Base-by-base conservation (phyloP, 2,329 filamentous ascomycete genomes). In the Ophiostoma angusticollis region DNA sequence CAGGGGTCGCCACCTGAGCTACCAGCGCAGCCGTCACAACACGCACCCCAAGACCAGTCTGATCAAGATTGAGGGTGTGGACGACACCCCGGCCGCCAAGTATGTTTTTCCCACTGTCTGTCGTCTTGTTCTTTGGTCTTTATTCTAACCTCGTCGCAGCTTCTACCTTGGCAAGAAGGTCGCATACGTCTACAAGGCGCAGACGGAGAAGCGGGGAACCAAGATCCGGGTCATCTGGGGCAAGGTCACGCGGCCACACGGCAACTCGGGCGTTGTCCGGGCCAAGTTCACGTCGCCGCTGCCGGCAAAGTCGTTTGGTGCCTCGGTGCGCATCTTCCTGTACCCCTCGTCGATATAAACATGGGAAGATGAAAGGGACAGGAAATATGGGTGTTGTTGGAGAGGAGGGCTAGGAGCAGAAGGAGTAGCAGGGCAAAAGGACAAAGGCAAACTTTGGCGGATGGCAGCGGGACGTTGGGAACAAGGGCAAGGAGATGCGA, bases 141-240 rank as follows among this genome's bases (percentile, higher is more conserved):
- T n/a, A n/a, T n/a, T n/a, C n/a, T n/a, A n/a, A n/a, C n/a, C n/a
- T n/a, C n/a, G n/a, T n/a, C n/a, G n/a, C 54, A 74, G 71, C 70
- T 95, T 95, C 83, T 98, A 98, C 74, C 74, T 85, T 53, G 91
- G 91, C 71, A 98, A 98, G 83, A 87, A 87, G 73, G 79, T 96
- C 64, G 91, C 91, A 64, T 98, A 86, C 68, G 86, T 98, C 68
- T 98, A 96, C 78, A 85, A 87, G 62, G 89, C 80, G 57, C 80
- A 84, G 69, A 87, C 80, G 70, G 85, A 94, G 74, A 76, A 94
- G 61, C 84, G 89, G 59, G 91, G 91, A 64, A 89, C 86, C 65
- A 96, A 96, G 81, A 93, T 96, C 71, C 80, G 89, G 62, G 82
- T 96, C 17, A 52, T 52, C 44, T 52, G 50, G 50, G 50, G 50